These are phyloP conservation scores for Seiridium unicorne DNA, from an alignment of 2,329 filamentous ascomycete genomes.

Conservation along the genomic window DNA sequence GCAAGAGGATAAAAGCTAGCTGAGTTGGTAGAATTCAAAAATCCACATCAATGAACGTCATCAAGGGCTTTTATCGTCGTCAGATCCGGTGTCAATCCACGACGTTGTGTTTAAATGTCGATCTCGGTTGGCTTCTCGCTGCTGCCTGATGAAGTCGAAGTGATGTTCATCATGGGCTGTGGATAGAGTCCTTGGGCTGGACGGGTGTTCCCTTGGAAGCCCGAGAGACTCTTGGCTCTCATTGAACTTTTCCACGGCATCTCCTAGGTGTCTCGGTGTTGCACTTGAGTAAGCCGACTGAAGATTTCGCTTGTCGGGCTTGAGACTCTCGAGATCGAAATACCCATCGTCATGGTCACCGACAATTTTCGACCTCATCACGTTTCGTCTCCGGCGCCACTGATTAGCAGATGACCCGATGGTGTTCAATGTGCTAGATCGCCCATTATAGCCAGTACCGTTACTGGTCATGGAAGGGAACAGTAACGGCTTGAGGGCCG, in stretches of 20 bases:
- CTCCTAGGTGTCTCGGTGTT: not conserved
- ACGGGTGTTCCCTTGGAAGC: not conserved
- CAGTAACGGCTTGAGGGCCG: constrained; percentile 28
- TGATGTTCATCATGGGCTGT: not conserved
- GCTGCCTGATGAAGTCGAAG: not conserved
- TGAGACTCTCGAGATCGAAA: not conserved
- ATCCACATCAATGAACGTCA: not conserved
- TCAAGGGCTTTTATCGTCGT: not conserved
- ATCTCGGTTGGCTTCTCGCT: not conserved
- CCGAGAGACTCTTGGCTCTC: not conserved
- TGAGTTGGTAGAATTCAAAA: constrained; percentile 14
- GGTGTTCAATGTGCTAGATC: not conserved
- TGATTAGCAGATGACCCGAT: not conserved
- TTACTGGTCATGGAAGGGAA: not conserved
- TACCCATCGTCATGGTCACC: not conserved
- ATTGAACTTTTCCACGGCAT: not conserved
- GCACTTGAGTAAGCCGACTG: not conserved
- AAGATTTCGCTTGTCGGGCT: not conserved
- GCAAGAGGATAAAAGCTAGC: constrained; percentile 51
- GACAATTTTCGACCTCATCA: not conserved
- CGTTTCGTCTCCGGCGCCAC: too few relatives aligned
- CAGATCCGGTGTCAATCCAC: not conserved
- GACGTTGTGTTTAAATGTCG: not conserved
- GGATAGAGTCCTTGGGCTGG: not conserved
- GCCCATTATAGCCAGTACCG: not conserved